phyloP scores from a whole-genome alignment of 1,284 basidiomycete genomes.

The Sphaerobolus stellatus region DNA sequence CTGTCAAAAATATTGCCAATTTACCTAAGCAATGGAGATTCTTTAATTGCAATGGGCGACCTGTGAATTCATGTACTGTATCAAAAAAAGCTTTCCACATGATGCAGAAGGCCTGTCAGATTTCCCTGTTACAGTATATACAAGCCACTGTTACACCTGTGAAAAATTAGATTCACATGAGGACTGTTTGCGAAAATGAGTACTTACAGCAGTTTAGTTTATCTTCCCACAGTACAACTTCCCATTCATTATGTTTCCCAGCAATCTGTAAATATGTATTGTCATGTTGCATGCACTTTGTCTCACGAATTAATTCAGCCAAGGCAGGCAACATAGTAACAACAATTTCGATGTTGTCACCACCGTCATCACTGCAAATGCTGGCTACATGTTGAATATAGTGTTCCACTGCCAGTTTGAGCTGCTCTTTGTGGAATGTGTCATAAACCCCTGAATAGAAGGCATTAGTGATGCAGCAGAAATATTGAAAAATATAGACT shows the following conservation, averaged over 20 bases:
- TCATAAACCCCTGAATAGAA: not conserved
- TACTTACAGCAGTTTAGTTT: slow-evolving; percentile 1
- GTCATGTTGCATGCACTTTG: not conserved
- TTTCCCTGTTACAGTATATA: slow-evolving; percentile 3
- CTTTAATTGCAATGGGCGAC: not conserved
- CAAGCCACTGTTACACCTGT: slow-evolving; percentile 4
- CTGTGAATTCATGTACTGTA: not conserved
- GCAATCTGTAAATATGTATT: not conserved
- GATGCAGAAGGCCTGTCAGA: not conserved
- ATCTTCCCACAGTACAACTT: not conserved
- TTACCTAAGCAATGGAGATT: not conserved
- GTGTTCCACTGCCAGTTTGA: not conserved
- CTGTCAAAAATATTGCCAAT: not conserved
- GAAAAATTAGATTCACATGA: not conserved
- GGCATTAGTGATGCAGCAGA: not conserved
- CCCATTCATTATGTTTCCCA: not conserved
- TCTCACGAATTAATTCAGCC: not conserved
- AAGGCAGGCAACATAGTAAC: slow-evolving; percentile 3
- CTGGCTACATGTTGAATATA: no score
- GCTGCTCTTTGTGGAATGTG: not conserved
- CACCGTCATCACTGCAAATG: no score
- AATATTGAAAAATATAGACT: not conserved
- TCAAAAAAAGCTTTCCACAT: slow-evolving; percentile 6
- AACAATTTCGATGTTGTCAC: no score
- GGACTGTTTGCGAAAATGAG: not conserved